Evolutionary conservation across 179 eudicot genomes (phyloP).

Genomic region (Silene vulgaris): DNA sequence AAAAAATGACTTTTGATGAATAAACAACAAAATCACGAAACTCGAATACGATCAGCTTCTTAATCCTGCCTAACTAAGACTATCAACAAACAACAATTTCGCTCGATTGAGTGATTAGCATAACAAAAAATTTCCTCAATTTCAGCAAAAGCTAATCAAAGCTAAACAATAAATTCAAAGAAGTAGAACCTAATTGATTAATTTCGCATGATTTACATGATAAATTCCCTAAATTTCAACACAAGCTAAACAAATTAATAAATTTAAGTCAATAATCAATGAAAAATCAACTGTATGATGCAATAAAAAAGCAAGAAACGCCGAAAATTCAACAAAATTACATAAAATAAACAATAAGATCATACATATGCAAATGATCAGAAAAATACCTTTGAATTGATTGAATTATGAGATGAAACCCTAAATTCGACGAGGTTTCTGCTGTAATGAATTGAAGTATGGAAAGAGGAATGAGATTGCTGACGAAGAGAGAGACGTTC

Average conservation of each 20-base stretch:
- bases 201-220: neutral
- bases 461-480: neutral
- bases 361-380: neutral
- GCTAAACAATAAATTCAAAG: neutral
- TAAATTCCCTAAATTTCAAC: slow-evolving; percentile 2
- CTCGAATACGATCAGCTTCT: neutral
- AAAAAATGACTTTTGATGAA: neutral
- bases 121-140: neutral
- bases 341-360: neutral
- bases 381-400: slow-evolving; percentile 6
- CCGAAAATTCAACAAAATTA: slow-evolving; percentile 7
- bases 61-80: neutral
- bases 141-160: slow-evolving; percentile 6
- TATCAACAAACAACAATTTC: neutral
- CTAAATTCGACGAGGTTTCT: neutral
- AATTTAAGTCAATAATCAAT: slow-evolving; percentile 10
- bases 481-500: slow-evolving; percentile 6
- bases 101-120: neutral
- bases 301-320: neutral
- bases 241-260: neutral
- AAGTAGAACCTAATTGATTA: neutral
- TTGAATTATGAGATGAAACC: neutral
- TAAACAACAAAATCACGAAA: neutral
- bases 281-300: neutral
- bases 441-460: slow-evolving; percentile 16